These are phyloP conservation scores for Suhomyces maxii DNA, from an alignment of 1,139 yeast genomes.

Conservation along the genomic window DNA sequence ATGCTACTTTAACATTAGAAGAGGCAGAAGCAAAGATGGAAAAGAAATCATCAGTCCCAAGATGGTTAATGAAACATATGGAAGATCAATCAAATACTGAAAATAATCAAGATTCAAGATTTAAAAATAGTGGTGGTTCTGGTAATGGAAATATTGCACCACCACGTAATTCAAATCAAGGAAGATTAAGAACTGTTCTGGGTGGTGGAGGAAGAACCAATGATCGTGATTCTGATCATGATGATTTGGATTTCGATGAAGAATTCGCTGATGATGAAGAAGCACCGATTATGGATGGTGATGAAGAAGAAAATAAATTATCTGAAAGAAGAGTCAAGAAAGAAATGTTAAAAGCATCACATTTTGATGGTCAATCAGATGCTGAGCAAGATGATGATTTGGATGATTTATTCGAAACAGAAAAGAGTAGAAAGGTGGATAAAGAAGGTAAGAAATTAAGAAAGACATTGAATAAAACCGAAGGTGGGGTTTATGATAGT, in stretches of 20 bases:
- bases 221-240: conserved; percentile 77
- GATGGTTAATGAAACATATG: conserved; percentile 96
- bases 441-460: conserved; percentile 87
- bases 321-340: conserved; percentile 85
- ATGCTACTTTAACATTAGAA: conserved; percentile 89
- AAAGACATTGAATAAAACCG: conserved; percentile 81
- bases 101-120: conserved; percentile 48
- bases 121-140: conserved; percentile 28
- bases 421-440: conserved; percentile 70
- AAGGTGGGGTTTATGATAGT: conserved; percentile 87
- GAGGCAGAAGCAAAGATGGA: conserved; percentile 97
- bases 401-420: conserved; percentile 65
- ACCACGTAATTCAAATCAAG: conserved; percentile 4
- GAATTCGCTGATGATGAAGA: conserved; percentile 99
- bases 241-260: conserved; percentile 91
- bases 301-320: conserved; percentile 90
- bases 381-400: conserved; percentile 60
- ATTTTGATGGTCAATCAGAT: conserved; percentile 62
- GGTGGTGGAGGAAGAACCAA: conserved; percentile 55
- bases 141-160: conserved; percentile 12
- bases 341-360: conserved; percentile 86
- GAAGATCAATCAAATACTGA: conserved; percentile 57
- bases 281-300: conserved; percentile 96
- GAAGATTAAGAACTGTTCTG: conserved; percentile 59
- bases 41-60: conserved; percentile 72